These are phyloP conservation scores for Choiromyces venosus DNA, from an alignment of 495 filamentous ascomycete species.

Conservation along the genomic window DNA sequence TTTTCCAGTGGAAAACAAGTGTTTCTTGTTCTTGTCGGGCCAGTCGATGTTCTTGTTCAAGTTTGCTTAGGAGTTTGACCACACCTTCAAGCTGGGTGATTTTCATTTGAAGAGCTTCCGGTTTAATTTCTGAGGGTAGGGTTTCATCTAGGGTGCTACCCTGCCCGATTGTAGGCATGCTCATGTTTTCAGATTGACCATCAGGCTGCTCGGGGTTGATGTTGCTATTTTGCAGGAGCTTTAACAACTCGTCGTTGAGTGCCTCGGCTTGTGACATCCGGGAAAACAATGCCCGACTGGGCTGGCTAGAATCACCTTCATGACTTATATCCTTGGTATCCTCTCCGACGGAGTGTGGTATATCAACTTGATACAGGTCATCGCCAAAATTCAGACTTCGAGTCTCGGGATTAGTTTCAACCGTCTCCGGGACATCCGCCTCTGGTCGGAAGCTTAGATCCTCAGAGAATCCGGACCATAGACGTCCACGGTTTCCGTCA, in stretches of 20 bases:
- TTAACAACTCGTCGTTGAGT: constrained; percentile 25
- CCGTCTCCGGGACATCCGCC: not conserved
- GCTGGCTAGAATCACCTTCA: constrained; percentile 23
- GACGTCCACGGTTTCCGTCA: constrained; percentile 11
- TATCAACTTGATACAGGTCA: constrained; percentile 30
- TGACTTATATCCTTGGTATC: constrained; percentile 17
- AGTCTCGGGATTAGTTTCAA: constrained; percentile 1
- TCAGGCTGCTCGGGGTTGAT: constrained; percentile 18
- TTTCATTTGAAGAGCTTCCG: not conserved
- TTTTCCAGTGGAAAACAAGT: constrained; percentile 23
- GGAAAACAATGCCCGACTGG: constrained; percentile 16
- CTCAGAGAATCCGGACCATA: constrained; percentile 37
- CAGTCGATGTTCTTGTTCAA: not conserved
- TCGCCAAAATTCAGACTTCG: constrained; percentile 23
- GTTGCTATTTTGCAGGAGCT: constrained; percentile 23
- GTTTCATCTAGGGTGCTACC: not conserved
- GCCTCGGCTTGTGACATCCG: constrained; percentile 32
- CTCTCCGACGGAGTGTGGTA: constrained; percentile 31
- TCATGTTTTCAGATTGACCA: not conserved
- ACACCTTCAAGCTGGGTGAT: not conserved
- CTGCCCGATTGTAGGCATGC: not conserved
- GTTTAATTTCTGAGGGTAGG: not conserved
- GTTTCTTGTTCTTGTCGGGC: constrained; percentile 17
- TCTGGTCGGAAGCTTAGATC: constrained; percentile 20
- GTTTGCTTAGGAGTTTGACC: not conserved